Conservation (phyloP, 2,329 filamentous ascomycete genomes). For the Trichoderma arundinaceum region DNA sequence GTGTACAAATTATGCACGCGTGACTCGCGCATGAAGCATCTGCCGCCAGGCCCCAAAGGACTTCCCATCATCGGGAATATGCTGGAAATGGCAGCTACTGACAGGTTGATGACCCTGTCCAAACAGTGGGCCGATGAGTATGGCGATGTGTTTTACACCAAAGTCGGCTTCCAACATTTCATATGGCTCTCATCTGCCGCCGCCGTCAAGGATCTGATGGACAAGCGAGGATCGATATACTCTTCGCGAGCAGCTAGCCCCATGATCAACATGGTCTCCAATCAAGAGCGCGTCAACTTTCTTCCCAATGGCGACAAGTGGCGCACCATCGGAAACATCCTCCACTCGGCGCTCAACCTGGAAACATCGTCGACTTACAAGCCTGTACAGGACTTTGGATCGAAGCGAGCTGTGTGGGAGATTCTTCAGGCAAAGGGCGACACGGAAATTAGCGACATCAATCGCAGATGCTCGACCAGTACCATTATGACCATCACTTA, state of each 20-base stretch:
- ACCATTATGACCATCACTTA: conserved; percentile 37
- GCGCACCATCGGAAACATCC: conserved; percentile 23
- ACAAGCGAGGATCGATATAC: conserved; percentile 57
- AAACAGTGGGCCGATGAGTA: conserved; percentile 60
- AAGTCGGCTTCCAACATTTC: conserved; percentile 54
- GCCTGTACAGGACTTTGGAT: conserved; percentile 36
- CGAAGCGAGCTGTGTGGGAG: conserved; percentile 33
- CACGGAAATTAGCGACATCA: conserved; percentile 33
- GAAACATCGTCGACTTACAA: conserved; percentile 32
- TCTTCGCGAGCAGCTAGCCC: conserved; percentile 48
- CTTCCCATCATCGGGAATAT: conserved; percentile 37
- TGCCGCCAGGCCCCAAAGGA: conserved; percentile 36
- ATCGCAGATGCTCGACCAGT: conserved; percentile 35
- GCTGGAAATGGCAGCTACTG: conserved; percentile 39
- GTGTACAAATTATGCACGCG: conserved; percentile 18
- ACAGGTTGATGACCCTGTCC: conserved; percentile 39
- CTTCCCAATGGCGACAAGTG: conserved; percentile 29
- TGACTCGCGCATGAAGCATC: conserved; percentile 18
- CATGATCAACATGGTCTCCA: conserved; percentile 30
- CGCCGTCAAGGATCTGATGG: conserved; percentile 58
- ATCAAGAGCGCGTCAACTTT: conserved; percentile 30
- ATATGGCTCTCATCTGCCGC: conserved; percentile 54
- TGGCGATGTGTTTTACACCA: conserved; percentile 56
- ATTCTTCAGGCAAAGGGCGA: conserved; percentile 24
- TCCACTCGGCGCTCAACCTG: conserved; percentile 31